A percentile compares a stretch with the other conserved stretches of the same genome.
Evolutionary conservation across 805 yeast genomes (phyloP).

Genomic region (Nakazawaea holstii): DNA sequence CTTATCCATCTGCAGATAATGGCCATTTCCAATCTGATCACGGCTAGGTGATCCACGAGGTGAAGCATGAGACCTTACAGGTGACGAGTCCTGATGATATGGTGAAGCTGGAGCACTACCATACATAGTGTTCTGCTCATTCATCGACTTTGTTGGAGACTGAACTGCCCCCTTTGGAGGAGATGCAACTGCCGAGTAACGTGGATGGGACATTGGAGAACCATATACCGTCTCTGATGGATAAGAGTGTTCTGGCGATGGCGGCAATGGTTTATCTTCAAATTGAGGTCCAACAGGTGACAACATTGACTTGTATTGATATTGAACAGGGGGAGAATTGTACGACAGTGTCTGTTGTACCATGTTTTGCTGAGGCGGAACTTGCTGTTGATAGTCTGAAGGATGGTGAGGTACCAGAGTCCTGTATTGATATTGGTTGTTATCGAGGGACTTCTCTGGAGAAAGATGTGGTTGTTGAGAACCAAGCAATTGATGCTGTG

Average conservation of each 20-base stretch:
- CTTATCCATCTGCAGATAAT: not conserved
- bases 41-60: no score
- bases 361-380: no score
- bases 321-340: not conserved
- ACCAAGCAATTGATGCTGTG: constrained; percentile 1
- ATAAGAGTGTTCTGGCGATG: not conserved
- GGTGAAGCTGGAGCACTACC: not conserved
- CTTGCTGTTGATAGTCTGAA: no score
- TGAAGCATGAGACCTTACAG: not conserved
- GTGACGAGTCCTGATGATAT: not conserved
- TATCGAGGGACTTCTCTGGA: not conserved
- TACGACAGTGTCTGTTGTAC: not conserved
- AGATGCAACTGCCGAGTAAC: no score
- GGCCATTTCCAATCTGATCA: not conserved
- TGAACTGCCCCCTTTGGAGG: no score
- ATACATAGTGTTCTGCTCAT: not conserved
- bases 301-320: constrained; percentile 7
- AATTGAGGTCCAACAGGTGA: constrained; percentile 2
- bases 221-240: no score
- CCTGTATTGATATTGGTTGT: no score
- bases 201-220: no score
- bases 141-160: not conserved
- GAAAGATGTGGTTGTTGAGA: not conserved
- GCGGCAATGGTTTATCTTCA: not conserved
- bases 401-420: no score